phyloP scores from a whole-genome alignment of 345 rosid genomes.

The Brassica napus region DNA sequence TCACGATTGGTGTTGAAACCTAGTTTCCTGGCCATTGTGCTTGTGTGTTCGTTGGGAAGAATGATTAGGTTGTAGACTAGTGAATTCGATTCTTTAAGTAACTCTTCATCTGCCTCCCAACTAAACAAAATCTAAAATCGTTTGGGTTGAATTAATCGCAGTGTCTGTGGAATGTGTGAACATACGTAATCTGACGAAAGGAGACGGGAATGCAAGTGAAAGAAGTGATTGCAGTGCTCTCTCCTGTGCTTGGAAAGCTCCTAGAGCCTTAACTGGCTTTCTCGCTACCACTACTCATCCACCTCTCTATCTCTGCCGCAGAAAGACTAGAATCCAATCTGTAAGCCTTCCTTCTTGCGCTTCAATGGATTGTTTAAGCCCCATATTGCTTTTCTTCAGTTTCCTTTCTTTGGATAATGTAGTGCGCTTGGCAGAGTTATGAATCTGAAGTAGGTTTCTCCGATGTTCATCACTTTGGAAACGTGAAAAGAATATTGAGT shows the following conservation, averaged over 20 bases:
- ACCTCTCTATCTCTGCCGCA: constrained; percentile 38
- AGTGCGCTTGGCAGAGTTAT: constrained; percentile 48
- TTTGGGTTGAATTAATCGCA: constrained; percentile 34
- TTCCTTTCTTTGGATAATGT: constrained; percentile 33
- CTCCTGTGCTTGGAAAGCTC: constrained; percentile 90
- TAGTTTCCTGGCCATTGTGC: too few species aligned
- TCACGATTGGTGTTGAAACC: too few species aligned
- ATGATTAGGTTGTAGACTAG: too few species aligned
- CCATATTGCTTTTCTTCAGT: not conserved
- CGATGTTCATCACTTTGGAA: constrained; percentile 44
- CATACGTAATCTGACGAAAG: constrained; percentile 69
- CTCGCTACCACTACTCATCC: constrained; percentile 80
- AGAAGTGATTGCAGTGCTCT: constrained; percentile 72
- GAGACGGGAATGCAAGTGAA: constrained; percentile 49
- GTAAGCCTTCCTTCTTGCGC: constrained; percentile 48
- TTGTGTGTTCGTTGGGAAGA: too few species aligned
- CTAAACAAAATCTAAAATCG: too few species aligned
- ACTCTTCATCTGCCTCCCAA: too few species aligned
- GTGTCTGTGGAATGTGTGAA: constrained; percentile 86
- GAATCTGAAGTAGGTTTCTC: constrained; percentile 47
- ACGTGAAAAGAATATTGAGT: constrained; percentile 46
- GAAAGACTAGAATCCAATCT: constrained; percentile 37
- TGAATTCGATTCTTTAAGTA: too few species aligned
- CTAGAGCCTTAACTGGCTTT: constrained; percentile 80
- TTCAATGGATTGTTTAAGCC: not conserved